Evolutionary conservation across 495 filamentous ascomycete genomes (phyloP).

Genomic region (Penicillium macrosclerotiorum): DNA sequence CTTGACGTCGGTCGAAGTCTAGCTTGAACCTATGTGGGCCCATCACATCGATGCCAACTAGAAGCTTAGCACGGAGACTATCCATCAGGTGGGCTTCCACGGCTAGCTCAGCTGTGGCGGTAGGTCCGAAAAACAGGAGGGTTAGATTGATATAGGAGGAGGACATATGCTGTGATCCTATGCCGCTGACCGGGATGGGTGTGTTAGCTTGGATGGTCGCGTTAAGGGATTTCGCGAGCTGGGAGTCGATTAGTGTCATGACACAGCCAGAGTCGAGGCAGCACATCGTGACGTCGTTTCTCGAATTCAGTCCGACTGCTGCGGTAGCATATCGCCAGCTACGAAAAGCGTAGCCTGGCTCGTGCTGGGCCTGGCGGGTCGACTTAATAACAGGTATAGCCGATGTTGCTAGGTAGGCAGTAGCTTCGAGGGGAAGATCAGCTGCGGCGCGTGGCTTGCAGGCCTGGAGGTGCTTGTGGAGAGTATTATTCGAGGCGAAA

Average conservation of each 20-base stretch:
- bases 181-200: background rate
- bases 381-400: background rate
- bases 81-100: background rate
- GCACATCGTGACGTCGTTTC: background rate
- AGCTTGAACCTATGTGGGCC: background rate
- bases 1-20: background rate
- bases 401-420: background rate
- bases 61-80: background rate
- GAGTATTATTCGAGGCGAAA: background rate
- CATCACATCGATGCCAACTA: background rate
- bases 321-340: background rate
- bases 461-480: background rate
- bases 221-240: background rate
- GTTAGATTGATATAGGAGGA: background rate
- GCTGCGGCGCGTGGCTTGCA: background rate
- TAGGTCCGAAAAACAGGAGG: background rate
- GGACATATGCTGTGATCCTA: background rate
- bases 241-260: background rate
- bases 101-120: background rate
- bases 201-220: background rate
- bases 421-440: too few relatives aligned
- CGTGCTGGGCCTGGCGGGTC: background rate
- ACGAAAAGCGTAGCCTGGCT: background rate
- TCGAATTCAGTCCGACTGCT: background rate
- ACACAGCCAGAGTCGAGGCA: background rate